Evolutionary conservation across 2,329 filamentous ascomycete genomes (phyloP), one percentile per base, ranked within the genome.

Genomic region (Nemania serpens): DNA sequence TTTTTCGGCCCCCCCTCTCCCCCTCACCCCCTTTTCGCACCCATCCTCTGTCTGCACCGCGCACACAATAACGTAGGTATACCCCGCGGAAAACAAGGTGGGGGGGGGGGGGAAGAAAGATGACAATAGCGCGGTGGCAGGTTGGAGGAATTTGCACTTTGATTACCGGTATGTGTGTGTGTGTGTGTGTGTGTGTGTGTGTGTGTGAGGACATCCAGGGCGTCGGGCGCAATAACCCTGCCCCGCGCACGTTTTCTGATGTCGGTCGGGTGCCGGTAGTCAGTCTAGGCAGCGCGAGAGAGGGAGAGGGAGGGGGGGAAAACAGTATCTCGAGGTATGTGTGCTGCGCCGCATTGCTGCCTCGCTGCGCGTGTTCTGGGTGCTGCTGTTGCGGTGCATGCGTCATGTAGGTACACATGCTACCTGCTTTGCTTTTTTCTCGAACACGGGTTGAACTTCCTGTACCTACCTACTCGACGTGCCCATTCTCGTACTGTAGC

Each of bases 51-150:
- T 37, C 18, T n/a, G n/a, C n/a, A n/a, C n/a, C n/a, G n/a, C n/a
- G n/a, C n/a, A 25, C 42, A 36, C 46, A 29, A 10, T 42, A 39
- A 10, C 33, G 50, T 51, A 62, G 55, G 54, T 48, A 55, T 59
- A 49, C 60, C 60, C 60, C 60, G 60, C 56, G 60, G 56, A 22
- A n/a, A 48, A 4, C 9, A 49, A 50, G 15, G 60, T 62, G 60
- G 56, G 56, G 60, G n/a, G n/a, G n/a, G n/a, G n/a, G n/a, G n/a
- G n/a, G n/a, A n/a, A n/a, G 25, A 29, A 52, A 55, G 37, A 49
- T 54, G 41, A 51, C 51, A 33, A 49, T 29, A 41, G 13, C 9
- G 11, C 12, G 17, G 10, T 25, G 20, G 34, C 17, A 42, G 37
- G 17, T 10, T 37, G 18, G n/a, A n/a, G 12, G 47, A 48, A 20